phyloP scores from a whole-genome alignment of 139 green algal species.

The Tetradesmus obliquus region DNA sequence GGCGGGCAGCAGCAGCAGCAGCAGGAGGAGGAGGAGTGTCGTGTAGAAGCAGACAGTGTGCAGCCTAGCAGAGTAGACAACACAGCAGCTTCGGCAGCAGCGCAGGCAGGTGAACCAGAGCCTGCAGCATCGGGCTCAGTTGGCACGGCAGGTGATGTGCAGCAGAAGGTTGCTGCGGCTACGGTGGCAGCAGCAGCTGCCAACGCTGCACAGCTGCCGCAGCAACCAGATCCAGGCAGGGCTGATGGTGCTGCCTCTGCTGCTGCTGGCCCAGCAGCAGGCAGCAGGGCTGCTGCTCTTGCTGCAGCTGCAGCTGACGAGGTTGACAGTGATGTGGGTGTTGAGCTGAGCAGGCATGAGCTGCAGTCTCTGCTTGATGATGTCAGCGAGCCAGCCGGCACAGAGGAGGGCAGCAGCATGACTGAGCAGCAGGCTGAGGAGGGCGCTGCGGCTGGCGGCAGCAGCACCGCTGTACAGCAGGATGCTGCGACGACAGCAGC shows the following conservation, averaged over 20 bases:
- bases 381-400: not conserved
- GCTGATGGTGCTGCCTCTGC: not conserved
- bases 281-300: not conserved
- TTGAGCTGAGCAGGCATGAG: not conserved
- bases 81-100: not conserved
- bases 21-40: not conserved
- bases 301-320: not conserved
- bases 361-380: not conserved
- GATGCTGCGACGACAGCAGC: not conserved
- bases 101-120: not conserved
- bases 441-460: not conserved
- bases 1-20: not conserved
- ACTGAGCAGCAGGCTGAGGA: not conserved
- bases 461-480: not conserved
- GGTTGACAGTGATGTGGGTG: not conserved
- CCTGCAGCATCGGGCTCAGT: not conserved
- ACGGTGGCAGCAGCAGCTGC: not conserved
- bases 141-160: not conserved
- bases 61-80: not conserved
- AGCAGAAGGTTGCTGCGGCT: not conserved
- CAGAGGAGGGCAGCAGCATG: not conserved
- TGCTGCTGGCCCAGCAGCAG: not conserved
- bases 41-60: not conserved
- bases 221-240: not conserved
- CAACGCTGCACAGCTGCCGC: not conserved